Base-by-base conservation (phyloP, 139 green algal species). In the Picochlorum sp. region DNA sequence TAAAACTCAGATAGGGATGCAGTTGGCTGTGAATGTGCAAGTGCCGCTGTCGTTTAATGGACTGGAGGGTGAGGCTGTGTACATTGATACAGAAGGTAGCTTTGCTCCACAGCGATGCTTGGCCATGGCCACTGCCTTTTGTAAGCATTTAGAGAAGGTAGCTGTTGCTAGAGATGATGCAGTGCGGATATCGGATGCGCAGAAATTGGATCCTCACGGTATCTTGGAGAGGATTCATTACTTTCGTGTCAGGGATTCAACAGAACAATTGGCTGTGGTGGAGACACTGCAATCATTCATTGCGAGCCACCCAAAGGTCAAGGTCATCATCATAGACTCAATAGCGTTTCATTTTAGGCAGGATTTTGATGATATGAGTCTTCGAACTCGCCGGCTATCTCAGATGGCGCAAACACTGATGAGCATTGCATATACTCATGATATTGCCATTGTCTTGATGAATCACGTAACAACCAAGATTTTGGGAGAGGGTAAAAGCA, bases 291-390 rank as follows among this genome's bases (percentile, higher is more conserved):
- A 72, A 0, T 20, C 52, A 7, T 82, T 92, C 62, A 57, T 92
- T 34, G 26, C 66, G 3, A 24, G 63, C 15, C 70, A 89, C 47
- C 78, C 80, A 0, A 52, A 76, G 44, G 72, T 85, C 2, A 20
- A 69, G 2, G 66, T 96, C 57, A 69, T 97, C 7, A 75, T 97
- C 4, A 51, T 96, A 1, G 91, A 97, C 75, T 87, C 72, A 60
- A 69, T 95, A n/a, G 87, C 90, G 1, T 97, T 97, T 79, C 87
- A 88, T 62, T 95, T 96, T 68, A 70, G 85, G 10, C 90, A 96
- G 58, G 89, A 89, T 54, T 88, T 85, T 57, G 30, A 55, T 0
- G 89, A 96, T 79, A 81, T 94, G 79, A 80, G 70, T 14, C 65
- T 77, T 34, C 77, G 90, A 28, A 83, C 84, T 16, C 79, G 90